Evolutionary conservation across 495 filamentous ascomycete genomes (phyloP).

Genomic region (Penicillium manginii): DNA sequence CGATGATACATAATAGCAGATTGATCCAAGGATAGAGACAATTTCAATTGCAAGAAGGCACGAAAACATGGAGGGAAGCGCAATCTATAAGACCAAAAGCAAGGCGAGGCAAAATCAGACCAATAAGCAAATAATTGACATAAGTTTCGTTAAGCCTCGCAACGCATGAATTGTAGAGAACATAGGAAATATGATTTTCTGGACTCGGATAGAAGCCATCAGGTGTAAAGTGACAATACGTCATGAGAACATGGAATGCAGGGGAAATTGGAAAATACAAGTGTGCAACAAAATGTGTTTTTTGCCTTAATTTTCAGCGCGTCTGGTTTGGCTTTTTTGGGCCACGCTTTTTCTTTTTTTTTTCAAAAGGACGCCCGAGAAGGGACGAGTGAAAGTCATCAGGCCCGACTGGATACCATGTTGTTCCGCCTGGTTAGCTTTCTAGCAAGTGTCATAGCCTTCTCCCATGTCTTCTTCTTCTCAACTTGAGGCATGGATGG

Average conservation of each 20-base stretch:
- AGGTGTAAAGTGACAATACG: not conserved
- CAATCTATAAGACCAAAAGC: not conserved
- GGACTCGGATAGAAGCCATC: not conserved
- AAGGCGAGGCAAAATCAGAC: not conserved
- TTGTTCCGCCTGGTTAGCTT: conserved; percentile 34
- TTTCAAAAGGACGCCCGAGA: not conserved
- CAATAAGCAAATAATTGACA: not conserved
- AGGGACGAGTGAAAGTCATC: conserved; percentile 1
- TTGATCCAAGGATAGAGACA: conserved; percentile 9
- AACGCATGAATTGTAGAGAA: not conserved
- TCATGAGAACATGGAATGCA: not conserved
- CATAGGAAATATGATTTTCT: not conserved
- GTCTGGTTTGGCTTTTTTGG: conserved; percentile 7
- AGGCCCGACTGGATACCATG: conserved; percentile 24
- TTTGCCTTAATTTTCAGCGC: too few species aligned
- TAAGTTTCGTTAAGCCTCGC: not conserved
- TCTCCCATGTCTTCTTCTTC: conserved; percentile 37
- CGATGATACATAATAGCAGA: not conserved
- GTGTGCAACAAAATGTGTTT: not conserved
- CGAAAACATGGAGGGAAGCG: not conserved
- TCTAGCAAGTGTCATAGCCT: conserved; percentile 36
- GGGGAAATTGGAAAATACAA: not conserved
- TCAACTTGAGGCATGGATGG: conserved; percentile 17
- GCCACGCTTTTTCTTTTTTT: conserved; percentile 8
- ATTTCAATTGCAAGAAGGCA: conserved; percentile 7